Percentiles rank a stretch among this genome's conserved stretches.
Conservation (phyloP, 257 asterid genomes). For the Striga asiatica region DNA sequence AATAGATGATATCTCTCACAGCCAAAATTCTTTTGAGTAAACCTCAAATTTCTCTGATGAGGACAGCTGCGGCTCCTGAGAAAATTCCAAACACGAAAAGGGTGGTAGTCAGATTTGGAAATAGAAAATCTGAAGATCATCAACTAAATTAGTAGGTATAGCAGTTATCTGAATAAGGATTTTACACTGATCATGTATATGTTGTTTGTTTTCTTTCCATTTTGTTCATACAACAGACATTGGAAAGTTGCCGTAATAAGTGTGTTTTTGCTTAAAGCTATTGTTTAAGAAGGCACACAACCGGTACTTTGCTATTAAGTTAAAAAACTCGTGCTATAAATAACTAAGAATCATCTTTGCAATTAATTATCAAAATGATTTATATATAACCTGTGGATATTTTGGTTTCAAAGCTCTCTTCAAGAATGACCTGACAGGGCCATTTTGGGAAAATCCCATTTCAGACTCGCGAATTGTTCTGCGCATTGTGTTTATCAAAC, state of each 20-base stretch:
- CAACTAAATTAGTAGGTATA: too few relatives aligned
- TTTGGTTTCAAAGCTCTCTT: slow-evolving; percentile 9
- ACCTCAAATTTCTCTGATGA: slow-evolving; percentile 37
- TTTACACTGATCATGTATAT: neutral
- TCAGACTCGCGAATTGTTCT: slow-evolving; percentile 25
- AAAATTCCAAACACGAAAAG: slow-evolving; percentile 5
- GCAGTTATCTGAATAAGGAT: neutral
- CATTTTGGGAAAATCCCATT: slow-evolving; percentile 15
- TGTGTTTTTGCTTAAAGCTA: neutral
- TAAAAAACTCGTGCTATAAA: neutral
- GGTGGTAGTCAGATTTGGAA: slow-evolving; percentile 5
- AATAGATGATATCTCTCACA: slow-evolving; percentile 13
- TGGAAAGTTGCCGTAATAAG: neutral
- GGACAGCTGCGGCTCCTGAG: slow-evolving; percentile 46
- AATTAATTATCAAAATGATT: neutral
- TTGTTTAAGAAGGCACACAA: neutral
- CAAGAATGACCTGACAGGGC: slow-evolving; percentile 23
- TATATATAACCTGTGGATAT: slow-evolving; percentile 28
- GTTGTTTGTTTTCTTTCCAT: neutral
- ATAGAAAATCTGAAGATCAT: neutral
- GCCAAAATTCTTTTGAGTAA: slow-evolving; percentile 21
- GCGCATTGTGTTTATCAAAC: slow-evolving; percentile 30
- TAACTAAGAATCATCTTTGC: neutral
- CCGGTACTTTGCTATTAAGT: neutral
- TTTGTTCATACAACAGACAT: neutral